phyloP scores from a whole-genome alignment of 2,329 filamentous ascomycete genomes.

The Trichoderma aggressivum region DNA sequence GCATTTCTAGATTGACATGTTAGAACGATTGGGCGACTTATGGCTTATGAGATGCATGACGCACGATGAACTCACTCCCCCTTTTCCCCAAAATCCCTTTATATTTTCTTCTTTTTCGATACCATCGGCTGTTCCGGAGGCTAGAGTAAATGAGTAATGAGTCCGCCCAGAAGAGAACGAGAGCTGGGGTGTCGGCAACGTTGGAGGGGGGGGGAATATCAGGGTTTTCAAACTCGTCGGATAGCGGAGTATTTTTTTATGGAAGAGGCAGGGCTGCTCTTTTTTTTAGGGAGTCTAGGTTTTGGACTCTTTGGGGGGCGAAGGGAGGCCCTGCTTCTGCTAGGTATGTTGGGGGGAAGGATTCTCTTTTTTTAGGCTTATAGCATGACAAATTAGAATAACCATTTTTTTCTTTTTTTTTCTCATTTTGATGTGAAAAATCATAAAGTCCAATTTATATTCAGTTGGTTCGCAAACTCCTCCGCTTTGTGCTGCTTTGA shows the following conservation, averaged over 20 bases:
- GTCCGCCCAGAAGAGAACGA: constrained; percentile 23
- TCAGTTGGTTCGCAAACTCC: neutral
- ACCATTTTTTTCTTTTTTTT: neutral
- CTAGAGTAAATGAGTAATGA: constrained; percentile 37
- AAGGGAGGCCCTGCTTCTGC: neutral
- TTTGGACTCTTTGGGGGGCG: neutral
- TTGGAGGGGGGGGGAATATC: neutral
- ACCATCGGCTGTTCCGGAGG: constrained; percentile 33
- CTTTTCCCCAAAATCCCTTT: neutral
- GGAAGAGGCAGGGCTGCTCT: neutral
- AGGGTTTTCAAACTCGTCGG: constrained; percentile 11
- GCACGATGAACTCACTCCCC: constrained; percentile 10
- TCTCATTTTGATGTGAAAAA: neutral
- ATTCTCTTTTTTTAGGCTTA: constrained; percentile 18
- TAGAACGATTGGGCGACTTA: constrained; percentile 14
- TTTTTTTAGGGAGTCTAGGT: neutral
- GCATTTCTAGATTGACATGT: constrained; percentile 15
- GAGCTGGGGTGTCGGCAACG: constrained; percentile 18
- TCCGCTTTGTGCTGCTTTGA: neutral
- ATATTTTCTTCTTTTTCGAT: constrained; percentile 34
- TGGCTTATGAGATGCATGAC: constrained; percentile 18
- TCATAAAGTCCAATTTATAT: neutral
- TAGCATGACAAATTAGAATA: constrained; percentile 26
- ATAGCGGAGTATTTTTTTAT: constrained; percentile 17
- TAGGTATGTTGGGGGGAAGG: neutral